Evolutionary conservation across 2,329 filamentous ascomycete genomes (phyloP).

Genomic region (Fusarium sp.): DNA sequence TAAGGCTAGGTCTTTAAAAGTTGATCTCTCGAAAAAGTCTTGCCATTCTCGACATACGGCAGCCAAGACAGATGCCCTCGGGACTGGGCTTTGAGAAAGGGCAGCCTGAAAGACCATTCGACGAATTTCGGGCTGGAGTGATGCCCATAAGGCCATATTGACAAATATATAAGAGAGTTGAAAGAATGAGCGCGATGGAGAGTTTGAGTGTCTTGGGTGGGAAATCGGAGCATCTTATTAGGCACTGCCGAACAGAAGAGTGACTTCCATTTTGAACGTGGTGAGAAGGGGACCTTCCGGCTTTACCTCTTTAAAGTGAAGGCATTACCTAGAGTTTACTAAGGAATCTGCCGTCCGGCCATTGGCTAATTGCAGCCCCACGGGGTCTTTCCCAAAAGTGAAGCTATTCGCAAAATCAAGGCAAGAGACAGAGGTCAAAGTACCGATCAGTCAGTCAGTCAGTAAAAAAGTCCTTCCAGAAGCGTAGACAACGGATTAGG

Average conservation of each 20-base stretch:
- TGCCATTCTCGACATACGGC: constrained; percentile 23
- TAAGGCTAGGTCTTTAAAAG: constrained; percentile 11
- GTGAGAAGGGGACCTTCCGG: background rate
- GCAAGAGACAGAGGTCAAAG: background rate
- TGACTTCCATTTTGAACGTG: background rate
- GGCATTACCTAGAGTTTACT: no score
- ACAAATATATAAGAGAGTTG: background rate
- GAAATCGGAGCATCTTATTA: background rate
- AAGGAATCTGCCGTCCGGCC: background rate
- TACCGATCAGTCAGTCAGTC: background rate
- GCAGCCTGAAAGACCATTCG: background rate
- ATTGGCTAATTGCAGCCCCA: background rate
- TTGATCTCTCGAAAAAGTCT: constrained; percentile 14
- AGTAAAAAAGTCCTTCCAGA: background rate
- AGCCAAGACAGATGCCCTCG: background rate
- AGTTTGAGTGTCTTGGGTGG: background rate
- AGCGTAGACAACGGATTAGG: accelerated
- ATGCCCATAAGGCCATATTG: constrained; percentile 4
- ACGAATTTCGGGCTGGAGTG: constrained; percentile 11
- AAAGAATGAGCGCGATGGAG: background rate
- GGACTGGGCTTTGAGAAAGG: background rate
- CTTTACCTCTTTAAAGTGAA: no score
- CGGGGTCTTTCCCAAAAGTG: background rate
- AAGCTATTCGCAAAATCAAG: background rate
- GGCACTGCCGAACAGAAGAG: background rate